Percentiles rank a stretch among this genome's conserved stretches.
Evolutionary conservation across 345 rosid genomes (phyloP).

Genomic region (Acer saccharum): DNA sequence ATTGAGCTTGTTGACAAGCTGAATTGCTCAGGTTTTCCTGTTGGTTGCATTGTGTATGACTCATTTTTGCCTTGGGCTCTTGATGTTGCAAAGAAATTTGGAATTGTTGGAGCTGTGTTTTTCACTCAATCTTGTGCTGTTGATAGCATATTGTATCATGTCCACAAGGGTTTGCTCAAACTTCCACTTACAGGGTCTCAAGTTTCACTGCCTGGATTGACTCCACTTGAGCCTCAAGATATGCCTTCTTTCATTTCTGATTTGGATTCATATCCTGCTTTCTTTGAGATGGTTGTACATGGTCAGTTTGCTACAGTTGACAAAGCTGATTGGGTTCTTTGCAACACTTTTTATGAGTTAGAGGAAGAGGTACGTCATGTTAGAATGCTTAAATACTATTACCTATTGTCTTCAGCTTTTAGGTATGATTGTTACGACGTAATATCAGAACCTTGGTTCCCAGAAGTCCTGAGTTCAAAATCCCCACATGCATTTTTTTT

Average conservation of each 20-base stretch:
- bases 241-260: conserved; percentile 30
- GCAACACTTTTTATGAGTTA: conserved; percentile 27
- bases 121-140: conserved; percentile 41
- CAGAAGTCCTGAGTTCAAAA: too few species aligned
- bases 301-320: conserved; percentile 34
- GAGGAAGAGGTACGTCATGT: conserved; percentile 25
- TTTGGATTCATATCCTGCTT: conserved; percentile 27
- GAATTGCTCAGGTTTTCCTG: conserved; percentile 1
- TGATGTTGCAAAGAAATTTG: conserved; percentile 38
- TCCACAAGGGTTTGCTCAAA: conserved; percentile 16
- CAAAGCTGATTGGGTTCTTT: conserved; percentile 32
- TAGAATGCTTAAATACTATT: too few species aligned
- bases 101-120: conserved; percentile 31
- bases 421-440: too few species aligned
- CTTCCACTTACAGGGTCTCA: conserved; percentile 22
- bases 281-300: conserved; percentile 3
- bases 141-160: conserved; percentile 23
- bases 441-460: too few species aligned
- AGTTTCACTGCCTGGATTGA: conserved; percentile 34
- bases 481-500: too few species aligned
- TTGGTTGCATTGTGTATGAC: conserved; percentile 31
- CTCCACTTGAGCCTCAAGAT: conserved; percentile 24
- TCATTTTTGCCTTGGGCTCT: conserved; percentile 37
- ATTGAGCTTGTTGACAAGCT: conserved; percentile 20
- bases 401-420: too few species aligned